Conservation (phyloP, 257 asterid genomes). For the Gynochthodes officinalis region DNA sequence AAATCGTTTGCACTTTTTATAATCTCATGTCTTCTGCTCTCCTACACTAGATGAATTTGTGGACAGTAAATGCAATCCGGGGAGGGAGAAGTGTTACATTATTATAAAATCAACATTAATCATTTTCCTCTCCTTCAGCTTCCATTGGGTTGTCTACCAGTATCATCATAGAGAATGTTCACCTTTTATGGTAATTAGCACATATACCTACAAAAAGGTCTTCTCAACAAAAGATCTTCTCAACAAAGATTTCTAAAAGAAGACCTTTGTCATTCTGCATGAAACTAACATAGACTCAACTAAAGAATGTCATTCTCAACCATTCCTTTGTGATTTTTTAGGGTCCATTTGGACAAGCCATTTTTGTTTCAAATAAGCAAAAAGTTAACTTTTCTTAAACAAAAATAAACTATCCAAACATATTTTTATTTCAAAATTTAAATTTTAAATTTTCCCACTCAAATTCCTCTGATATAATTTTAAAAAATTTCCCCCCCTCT, state of each 20-base stretch:
- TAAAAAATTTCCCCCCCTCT: too few species aligned
- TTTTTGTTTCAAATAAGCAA: too few species aligned
- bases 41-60: background rate
- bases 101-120: background rate
- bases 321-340: too few species aligned
- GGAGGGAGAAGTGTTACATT: background rate
- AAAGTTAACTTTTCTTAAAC: too few species aligned
- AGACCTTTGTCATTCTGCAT: background rate
- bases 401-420: too few species aligned
- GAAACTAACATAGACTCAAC: background rate
- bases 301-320: too few species aligned
- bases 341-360: too few species aligned
- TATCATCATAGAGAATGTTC: background rate
- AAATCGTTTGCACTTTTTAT: background rate
- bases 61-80: background rate
- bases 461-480: too few species aligned
- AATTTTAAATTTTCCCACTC: too few species aligned
- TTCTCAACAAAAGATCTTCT: background rate
- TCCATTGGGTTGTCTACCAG: background rate
- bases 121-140: background rate
- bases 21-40: background rate
- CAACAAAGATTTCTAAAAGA: background rate
- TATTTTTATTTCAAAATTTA: too few species aligned
- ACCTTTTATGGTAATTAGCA: background rate
- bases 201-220: background rate